These are phyloP conservation scores for Dendrobium nobile DNA, from an alignment of 106 monocot genomes.

Conservation along the genomic window DNA sequence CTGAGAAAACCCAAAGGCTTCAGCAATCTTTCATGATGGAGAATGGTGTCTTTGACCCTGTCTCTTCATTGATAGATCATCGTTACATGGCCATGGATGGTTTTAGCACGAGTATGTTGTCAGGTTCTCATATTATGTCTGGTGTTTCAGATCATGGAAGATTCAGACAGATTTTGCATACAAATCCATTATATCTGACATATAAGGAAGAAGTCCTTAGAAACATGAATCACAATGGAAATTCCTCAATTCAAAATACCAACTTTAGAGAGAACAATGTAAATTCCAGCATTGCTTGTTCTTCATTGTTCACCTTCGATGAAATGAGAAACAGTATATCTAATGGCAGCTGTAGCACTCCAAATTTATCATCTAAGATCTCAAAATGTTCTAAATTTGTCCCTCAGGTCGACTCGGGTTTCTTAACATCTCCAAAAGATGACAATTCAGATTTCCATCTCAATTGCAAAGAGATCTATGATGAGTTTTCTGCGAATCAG, in stretches of 20 bases:
- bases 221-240: not conserved
- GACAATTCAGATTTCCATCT: not conserved
- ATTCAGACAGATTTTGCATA: slow-evolving; percentile 16
- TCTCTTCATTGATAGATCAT: too few relatives aligned
- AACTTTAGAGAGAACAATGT: slow-evolving; percentile 18
- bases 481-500: slow-evolving; percentile 17
- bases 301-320: too few relatives aligned
- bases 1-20: too few relatives aligned
- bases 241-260: slow-evolving; percentile 20
- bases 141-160: not conserved
- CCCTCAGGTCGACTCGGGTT: not conserved
- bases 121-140: not conserved
- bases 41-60: too few relatives aligned
- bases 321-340: not conserved
- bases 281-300: slow-evolving; percentile 9
- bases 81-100: too few relatives aligned
- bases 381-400: not conserved
- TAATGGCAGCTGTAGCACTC: slow-evolving; percentile 3
- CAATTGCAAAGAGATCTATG: slow-evolving; percentile 14
- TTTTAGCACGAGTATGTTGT: not conserved
- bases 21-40: too few relatives aligned
- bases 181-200: slow-evolving; percentile 16
- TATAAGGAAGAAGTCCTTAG: slow-evolving; percentile 19
- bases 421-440: not conserved
- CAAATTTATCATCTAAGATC: not conserved